These are phyloP conservation scores for Lichtheimia ornata DNA, from an alignment of 371 early-diverging fungal species.

Conservation along the genomic window DNA sequence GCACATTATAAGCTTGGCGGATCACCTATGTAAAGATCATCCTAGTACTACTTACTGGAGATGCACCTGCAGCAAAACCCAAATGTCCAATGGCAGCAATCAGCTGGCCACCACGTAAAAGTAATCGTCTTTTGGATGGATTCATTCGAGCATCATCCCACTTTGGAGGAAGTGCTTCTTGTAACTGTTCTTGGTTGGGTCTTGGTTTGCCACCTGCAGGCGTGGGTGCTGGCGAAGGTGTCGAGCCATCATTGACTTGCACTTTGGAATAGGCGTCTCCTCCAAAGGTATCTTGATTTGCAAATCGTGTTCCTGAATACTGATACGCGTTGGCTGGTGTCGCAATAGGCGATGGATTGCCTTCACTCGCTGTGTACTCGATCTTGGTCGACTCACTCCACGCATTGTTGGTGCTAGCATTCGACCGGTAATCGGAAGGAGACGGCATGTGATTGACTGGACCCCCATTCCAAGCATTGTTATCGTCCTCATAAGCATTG, in stretches of 20 bases:
- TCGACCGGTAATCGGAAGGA: slow-evolving; percentile 29
- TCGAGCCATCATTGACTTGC: slow-evolving; percentile 1
- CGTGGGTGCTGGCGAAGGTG: slow-evolving; percentile 9
- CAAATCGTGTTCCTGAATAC: slow-evolving; percentile 23
- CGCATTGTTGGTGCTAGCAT: background rate
- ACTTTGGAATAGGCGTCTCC: slow-evolving; percentile 19
- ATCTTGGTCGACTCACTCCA: slow-evolving; percentile 24
- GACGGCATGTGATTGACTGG: slow-evolving; percentile 27
- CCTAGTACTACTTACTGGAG: slow-evolving; percentile 32
- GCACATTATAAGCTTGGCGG: background rate
- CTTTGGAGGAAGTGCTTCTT: slow-evolving; percentile 20
- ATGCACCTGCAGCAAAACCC: slow-evolving; percentile 53
- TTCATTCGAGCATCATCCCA: slow-evolving; percentile 21
- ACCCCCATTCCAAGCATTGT: slow-evolving; percentile 8
- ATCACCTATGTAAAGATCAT: background rate
- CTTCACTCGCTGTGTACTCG: slow-evolving; percentile 12
- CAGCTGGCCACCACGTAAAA: slow-evolving; percentile 33
- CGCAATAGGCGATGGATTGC: background rate
- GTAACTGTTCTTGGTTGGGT: slow-evolving; percentile 16
- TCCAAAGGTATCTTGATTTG: slow-evolving; percentile 6
- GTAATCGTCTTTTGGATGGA: slow-evolving; percentile 33
- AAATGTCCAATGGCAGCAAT: slow-evolving; percentile 41
- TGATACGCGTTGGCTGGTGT: slow-evolving; percentile 21
- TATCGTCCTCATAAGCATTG: slow-evolving; percentile 23
- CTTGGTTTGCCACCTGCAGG: slow-evolving; percentile 17